phyloP scores from a whole-genome alignment of 2,329 filamentous ascomycete species.

The Pyricularia sp. region DNA sequence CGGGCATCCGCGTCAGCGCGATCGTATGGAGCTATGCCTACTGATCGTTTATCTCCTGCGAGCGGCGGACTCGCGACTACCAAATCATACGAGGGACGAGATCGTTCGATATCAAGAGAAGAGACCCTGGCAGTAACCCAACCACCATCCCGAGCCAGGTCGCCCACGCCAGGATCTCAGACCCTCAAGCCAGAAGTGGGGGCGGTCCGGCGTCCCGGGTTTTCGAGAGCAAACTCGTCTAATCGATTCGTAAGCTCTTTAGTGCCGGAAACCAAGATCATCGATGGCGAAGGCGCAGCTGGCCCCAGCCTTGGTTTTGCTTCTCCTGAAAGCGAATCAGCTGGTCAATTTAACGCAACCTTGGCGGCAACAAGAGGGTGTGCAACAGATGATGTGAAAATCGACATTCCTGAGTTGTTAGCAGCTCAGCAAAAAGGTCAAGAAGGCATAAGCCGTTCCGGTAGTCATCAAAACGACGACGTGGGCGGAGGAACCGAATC shows the following conservation, averaged over 20 bases:
- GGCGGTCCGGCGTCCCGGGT: slow-evolving; percentile 13
- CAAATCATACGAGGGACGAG: neutral
- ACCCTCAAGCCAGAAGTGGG: neutral
- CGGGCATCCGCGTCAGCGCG: neutral
- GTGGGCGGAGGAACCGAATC: slow-evolving; percentile 37
- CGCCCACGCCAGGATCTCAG: neutral
- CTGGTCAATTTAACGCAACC: slow-evolving; percentile 9
- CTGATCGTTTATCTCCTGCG: neutral
- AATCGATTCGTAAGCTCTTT: slow-evolving; percentile 64
- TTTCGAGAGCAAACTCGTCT: slow-evolving; percentile 38
- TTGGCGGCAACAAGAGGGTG: slow-evolving; percentile 15
- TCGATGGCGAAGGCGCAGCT: slow-evolving; percentile 49
- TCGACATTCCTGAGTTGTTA: slow-evolving; percentile 35
- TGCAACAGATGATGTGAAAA: slow-evolving; percentile 21
- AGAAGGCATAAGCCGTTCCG: neutral
- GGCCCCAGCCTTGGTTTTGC: slow-evolving; percentile 72
- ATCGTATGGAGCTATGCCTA: neutral
- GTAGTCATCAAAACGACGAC: slow-evolving; percentile 8
- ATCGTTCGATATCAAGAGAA: neutral
- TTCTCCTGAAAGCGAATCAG: slow-evolving; percentile 28
- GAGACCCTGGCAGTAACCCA: neutral
- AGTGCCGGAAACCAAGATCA: slow-evolving; percentile 60
- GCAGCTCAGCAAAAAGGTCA: slow-evolving; percentile 11
- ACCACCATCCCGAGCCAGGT: neutral
- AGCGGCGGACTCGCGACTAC: neutral